A percentile compares a stretch with the other conserved stretches of the same genome.
phyloP scores from a whole-genome alignment of 495 filamentous ascomycete genomes.

The Aspergillus nidulans region DNA sequence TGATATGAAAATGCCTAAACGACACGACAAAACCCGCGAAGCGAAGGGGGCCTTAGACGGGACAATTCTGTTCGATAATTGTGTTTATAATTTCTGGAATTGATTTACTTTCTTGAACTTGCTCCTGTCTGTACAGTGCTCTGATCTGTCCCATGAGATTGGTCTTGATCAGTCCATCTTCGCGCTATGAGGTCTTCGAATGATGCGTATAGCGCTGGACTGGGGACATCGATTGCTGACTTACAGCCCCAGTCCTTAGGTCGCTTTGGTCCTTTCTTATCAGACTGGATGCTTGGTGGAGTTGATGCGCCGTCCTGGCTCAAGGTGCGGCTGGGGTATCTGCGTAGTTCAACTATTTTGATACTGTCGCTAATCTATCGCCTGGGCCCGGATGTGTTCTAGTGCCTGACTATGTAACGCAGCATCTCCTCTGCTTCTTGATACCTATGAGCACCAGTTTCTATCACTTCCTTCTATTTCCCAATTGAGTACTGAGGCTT shows the following conservation, averaged over 20 bases:
- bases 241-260: neutral
- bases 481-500: too few species aligned
- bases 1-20: slow-evolving; percentile 1
- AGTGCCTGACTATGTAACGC: neutral
- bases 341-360: neutral
- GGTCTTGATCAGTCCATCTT: neutral
- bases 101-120: neutral
- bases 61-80: slow-evolving; percentile 4
- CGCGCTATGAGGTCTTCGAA: neutral
- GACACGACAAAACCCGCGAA: slow-evolving; percentile 1
- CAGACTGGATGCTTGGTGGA: neutral
- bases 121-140: neutral
- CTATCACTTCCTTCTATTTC: too few species aligned
- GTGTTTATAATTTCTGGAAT: slow-evolving; percentile 12
- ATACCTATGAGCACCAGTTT: neutral
- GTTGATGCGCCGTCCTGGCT: neutral
- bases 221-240: neutral
- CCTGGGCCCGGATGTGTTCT: too few species aligned
- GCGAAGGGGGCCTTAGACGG: slow-evolving; percentile 2
- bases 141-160: neutral
- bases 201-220: neutral
- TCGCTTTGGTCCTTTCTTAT: neutral
- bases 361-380: too few species aligned
- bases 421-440: neutral
- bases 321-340: neutral